Conservation (phyloP, 2,329 filamentous ascomycete species). For the Fusarium concolor region DNA sequence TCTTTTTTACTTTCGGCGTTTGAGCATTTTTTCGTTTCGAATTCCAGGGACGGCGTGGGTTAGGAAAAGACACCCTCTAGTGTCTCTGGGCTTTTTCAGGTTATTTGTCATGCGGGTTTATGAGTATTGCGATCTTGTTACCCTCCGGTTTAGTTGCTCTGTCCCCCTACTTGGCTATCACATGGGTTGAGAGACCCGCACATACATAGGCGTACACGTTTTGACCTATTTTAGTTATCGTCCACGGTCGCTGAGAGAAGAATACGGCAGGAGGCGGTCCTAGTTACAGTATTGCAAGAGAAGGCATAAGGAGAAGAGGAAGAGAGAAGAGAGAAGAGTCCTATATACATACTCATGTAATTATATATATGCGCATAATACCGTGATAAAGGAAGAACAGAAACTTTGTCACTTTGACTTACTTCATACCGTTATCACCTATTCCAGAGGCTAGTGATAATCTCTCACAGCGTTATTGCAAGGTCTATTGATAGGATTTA, state of each 20-base stretch:
- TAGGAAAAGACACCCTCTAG: constrained; percentile 23
- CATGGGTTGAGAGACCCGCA: constrained; percentile 8
- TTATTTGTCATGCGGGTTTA: constrained; percentile 10
- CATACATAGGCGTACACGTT: constrained; percentile 28
- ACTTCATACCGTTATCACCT: not conserved
- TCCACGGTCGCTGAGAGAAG: not conserved
- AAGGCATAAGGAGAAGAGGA: not conserved
- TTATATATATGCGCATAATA: constrained; percentile 40
- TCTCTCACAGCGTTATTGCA: not conserved
- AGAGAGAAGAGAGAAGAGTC: not conserved
- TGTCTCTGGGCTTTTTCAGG: constrained; percentile 16
- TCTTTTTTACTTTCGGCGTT: constrained; percentile 26
- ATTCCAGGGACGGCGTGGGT: not conserved
- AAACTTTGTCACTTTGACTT: constrained; percentile 12
- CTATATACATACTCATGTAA: constrained; percentile 41
- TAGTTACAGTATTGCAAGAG: constrained; percentile 4
- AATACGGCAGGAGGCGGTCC: not conserved
- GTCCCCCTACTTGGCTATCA: not conserved
- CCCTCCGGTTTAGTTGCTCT: constrained; percentile 2
- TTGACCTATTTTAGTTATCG: constrained; percentile 17
- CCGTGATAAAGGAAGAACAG: constrained; percentile 32
- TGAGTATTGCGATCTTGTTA: not conserved
- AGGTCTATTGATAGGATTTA: too few species aligned
- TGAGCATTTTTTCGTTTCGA: constrained; percentile 14
- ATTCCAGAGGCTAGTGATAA: not conserved